phyloP scores from a whole-genome alignment of 768 basidiomycete genomes.

The Hemileccinum impolitum region DNA sequence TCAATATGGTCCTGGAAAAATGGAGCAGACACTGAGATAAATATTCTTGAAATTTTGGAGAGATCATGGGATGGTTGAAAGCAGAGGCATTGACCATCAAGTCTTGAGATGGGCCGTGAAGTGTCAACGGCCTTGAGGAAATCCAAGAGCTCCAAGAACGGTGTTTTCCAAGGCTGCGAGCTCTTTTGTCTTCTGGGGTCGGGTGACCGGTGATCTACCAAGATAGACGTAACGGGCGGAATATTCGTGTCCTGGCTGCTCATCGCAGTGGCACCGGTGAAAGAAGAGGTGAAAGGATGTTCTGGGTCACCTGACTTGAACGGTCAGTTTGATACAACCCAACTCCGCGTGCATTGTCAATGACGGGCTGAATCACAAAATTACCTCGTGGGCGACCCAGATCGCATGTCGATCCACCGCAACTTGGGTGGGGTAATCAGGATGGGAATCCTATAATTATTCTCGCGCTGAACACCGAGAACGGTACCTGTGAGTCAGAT shows the following conservation, averaged over 20 bases:
- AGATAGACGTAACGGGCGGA: constrained; percentile 7
- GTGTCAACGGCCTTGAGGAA: constrained; percentile 1
- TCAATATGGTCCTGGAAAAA: background rate
- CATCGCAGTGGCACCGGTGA: constrained; percentile 12
- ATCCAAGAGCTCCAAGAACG: constrained; percentile 11
- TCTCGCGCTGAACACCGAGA: too few species aligned
- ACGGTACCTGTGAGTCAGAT: background rate
- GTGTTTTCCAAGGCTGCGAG: constrained; percentile 3
- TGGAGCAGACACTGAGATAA: constrained; percentile 6
- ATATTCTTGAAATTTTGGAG: constrained; percentile 8
- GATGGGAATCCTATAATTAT: too few species aligned
- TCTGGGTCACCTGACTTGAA: constrained; percentile 6
- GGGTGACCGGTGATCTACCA: background rate
- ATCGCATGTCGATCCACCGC: background rate
- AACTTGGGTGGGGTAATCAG: background rate
- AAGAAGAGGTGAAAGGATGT: constrained; percentile 2
- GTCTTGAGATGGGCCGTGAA: background rate
- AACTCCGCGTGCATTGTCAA: background rate
- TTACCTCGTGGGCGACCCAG: background rate
- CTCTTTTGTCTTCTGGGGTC: background rate
- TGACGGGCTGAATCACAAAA: background rate
- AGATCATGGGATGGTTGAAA: constrained; percentile 15
- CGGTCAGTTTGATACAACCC: background rate
- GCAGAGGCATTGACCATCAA: constrained; percentile 4
- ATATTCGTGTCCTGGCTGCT: background rate